Conservation (phyloP, 2,329 filamentous ascomycete genomes). For the Sclerotinia minor region DNA sequence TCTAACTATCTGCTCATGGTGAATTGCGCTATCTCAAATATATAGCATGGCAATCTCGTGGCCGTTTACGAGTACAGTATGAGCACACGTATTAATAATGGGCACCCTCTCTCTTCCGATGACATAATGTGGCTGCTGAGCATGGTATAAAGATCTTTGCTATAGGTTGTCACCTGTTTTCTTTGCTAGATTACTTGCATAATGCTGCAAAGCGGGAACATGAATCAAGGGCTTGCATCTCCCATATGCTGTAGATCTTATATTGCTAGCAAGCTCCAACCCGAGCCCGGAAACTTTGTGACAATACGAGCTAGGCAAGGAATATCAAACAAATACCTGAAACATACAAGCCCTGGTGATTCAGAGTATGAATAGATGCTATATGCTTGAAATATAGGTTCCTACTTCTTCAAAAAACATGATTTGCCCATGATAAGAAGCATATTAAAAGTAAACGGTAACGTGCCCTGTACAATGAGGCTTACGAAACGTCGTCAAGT, state of each 20-base stretch:
- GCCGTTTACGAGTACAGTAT: neutral
- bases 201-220: neutral
- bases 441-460: neutral
- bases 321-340: neutral
- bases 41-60: constrained; percentile 2
- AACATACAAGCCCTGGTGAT: neutral
- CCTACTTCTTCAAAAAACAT: neutral
- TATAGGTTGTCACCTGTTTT: neutral
- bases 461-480: neutral
- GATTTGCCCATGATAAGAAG: neutral
- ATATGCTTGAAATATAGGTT: neutral
- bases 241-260: neutral
- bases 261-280: too few species aligned
- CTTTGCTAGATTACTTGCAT: neutral
- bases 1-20: neutral
- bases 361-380: neutral
- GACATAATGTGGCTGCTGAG: neutral
- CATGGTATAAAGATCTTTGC: neutral
- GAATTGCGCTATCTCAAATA: neutral
- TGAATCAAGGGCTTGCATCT: neutral
- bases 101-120: neutral
- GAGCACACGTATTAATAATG: neutral
- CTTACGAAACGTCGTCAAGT: constrained; percentile 5
- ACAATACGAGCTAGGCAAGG: neutral
- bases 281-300: neutral